Evolutionary conservation across 2,329 filamentous ascomycete species (phyloP).

Genomic region (Chrysoporthe puriensis): DNA sequence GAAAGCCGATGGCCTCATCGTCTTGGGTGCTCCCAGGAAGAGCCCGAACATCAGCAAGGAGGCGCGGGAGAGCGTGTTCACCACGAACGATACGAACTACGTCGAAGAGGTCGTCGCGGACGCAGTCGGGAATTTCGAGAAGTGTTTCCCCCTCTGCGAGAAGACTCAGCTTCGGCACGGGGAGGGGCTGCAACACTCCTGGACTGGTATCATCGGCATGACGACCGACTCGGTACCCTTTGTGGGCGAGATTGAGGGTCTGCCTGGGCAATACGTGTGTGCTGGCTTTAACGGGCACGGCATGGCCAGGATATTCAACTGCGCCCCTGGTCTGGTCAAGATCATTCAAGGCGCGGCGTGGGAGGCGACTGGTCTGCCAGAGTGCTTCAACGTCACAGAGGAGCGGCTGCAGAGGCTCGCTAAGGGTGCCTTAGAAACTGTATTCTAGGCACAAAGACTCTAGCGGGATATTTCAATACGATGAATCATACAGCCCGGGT

Average conservation of each 20-base stretch:
- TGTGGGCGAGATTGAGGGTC: constrained; percentile 44
- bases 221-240: constrained; percentile 48
- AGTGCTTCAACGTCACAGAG: constrained; percentile 22
- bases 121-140: constrained; percentile 40
- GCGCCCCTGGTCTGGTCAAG: constrained; percentile 48
- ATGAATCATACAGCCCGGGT: no score
- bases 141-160: constrained; percentile 40
- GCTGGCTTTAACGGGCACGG: constrained; percentile 54
- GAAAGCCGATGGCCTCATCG: constrained; percentile 45
- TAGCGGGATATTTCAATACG: no score
- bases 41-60: constrained; percentile 43
- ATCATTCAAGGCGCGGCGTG: constrained; percentile 44
- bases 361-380: constrained; percentile 40
- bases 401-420: constrained; percentile 6
- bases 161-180: constrained; percentile 37
- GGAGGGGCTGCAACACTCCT: constrained; percentile 49
- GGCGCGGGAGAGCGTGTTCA: constrained; percentile 37
- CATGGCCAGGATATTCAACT: constrained; percentile 51
- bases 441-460: constrained; percentile 1
- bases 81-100: constrained; percentile 44
- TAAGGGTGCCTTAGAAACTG: constrained; percentile 19
- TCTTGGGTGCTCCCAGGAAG: constrained; percentile 47
- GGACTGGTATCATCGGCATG: constrained; percentile 49
- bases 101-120: constrained; percentile 46
- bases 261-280: constrained; percentile 51